Conservation (phyloP, 495 filamentous ascomycete genomes). For the Penicillium crystallinum region DNA sequence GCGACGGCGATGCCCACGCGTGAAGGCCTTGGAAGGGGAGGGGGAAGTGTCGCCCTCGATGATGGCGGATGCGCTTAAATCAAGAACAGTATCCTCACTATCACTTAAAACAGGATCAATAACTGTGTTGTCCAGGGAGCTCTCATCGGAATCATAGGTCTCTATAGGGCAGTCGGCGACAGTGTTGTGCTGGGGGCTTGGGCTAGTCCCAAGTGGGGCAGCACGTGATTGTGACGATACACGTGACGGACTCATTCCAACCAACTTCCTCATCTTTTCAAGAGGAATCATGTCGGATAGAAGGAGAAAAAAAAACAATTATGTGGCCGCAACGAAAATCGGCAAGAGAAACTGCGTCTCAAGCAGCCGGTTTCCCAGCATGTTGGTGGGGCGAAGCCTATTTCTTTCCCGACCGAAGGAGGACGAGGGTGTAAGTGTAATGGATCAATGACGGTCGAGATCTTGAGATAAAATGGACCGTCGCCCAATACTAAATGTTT, state of each 20-base stretch:
- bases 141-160: neutral
- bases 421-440: constrained; percentile 21
- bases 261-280: constrained; percentile 19
- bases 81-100: constrained; percentile 1
- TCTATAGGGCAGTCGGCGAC: neutral
- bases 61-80: constrained; percentile 25
- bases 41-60: constrained; percentile 32
- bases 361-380: neutral
- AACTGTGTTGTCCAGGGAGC: neutral
- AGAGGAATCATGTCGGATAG: constrained; percentile 13
- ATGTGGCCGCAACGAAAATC: neutral
- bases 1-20: constrained; percentile 45
- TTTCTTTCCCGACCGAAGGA: constrained; percentile 6
- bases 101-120: neutral
- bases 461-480: neutral
- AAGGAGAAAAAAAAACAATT: neutral
- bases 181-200: constrained; percentile 5
- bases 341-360: neutral
- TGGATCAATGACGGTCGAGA: constrained; percentile 23
- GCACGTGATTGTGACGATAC: neutral
- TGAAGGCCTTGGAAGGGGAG: constrained; percentile 36
- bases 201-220: constrained; percentile 1
- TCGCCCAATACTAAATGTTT: constrained; percentile 8
- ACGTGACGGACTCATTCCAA: constrained; percentile 12
- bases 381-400: constrained; percentile 6